phyloP scores from a whole-genome alignment of 1,284 basidiomycete genomes.

The Jaminaea rosea region DNA sequence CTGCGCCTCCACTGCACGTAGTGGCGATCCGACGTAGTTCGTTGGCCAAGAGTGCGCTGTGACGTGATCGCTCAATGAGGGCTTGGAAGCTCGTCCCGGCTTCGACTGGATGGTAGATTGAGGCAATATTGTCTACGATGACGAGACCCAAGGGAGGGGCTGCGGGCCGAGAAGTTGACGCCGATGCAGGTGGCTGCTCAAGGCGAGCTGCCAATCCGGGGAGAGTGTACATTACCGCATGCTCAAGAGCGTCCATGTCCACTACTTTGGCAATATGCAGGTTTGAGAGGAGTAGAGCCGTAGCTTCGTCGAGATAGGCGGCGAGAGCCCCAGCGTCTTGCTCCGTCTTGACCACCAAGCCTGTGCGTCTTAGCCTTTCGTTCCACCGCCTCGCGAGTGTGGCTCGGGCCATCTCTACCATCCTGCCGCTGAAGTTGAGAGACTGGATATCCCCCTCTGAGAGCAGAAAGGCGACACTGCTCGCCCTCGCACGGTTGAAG shows the following conservation, averaged over 20 bases:
- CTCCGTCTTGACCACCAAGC: background rate
- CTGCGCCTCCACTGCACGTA: background rate
- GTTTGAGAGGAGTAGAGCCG: background rate
- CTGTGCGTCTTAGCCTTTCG: background rate
- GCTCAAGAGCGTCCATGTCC: conserved; percentile 1
- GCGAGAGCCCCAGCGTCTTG: background rate
- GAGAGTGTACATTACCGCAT: background rate
- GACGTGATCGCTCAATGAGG: background rate
- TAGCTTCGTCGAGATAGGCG: background rate
- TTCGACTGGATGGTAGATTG: background rate
- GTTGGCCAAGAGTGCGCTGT: background rate
- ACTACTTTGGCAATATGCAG: background rate
- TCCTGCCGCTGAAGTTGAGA: background rate
- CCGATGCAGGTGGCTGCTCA: no score
- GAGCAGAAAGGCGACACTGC: background rate
- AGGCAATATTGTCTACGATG: background rate
- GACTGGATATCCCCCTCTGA: background rate
- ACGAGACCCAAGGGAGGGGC: background rate
- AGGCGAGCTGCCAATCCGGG: background rate
- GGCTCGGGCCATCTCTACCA: background rate
- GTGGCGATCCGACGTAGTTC: background rate
- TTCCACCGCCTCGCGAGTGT: background rate
- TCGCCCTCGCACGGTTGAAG: no score
- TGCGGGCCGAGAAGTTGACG: background rate
- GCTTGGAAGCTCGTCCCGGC: background rate